Evolutionary conservation across 805 yeast species (phyloP), one percentile per base, ranked within the genome.

Genomic region (Wickerhamomyces bisporus): DNA sequence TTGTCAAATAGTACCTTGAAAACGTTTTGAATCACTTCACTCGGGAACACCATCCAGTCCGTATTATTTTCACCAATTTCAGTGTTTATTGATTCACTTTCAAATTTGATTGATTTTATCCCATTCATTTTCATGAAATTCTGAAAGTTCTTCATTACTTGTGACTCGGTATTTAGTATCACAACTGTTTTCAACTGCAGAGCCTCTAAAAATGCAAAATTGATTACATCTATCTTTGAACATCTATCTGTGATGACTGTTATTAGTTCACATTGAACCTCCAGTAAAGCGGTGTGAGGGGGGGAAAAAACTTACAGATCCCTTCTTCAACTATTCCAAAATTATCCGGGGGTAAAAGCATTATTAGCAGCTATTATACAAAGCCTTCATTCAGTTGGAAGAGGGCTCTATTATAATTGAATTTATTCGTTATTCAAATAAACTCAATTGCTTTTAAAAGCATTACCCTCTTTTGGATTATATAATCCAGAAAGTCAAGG

Each of bases 261-360:
- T n/a, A n/a, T n/a, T n/a, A n/a, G n/a, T n/a, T n/a, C n/a, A n/a
- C n/a, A n/a, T n/a, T n/a, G n/a, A n/a, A n/a, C n/a, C n/a, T n/a
- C n/a, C n/a, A n/a, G n/a, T n/a, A n/a, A n/a, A n/a, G n/a, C n/a
- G n/a, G n/a, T n/a, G n/a, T n/a, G n/a, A n/a, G n/a, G 3, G 5
- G 12, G 8, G 15, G 17, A 16, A 6, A 2, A 8, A 10, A 5
- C 68, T 26, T 43, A 62, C 70, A 82, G 2, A 91, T 65, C 0
- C 95, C 95, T 19, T 81, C 80, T 61, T 93, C 97, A 4, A 89
- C 96, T 23, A 87, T 69, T 0, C 96, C 95, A 64, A 85, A 93
- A 56, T 85, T 86, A 34, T 87, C 91, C 1, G 98, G 98, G 2
- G 96, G 95, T 1, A 89, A 86, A 24, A 88, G 68, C 96, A 88